These are phyloP conservation scores for Agrocybe praecox DNA, from an alignment of 768 basidiomycete species.

Conservation along the genomic window DNA sequence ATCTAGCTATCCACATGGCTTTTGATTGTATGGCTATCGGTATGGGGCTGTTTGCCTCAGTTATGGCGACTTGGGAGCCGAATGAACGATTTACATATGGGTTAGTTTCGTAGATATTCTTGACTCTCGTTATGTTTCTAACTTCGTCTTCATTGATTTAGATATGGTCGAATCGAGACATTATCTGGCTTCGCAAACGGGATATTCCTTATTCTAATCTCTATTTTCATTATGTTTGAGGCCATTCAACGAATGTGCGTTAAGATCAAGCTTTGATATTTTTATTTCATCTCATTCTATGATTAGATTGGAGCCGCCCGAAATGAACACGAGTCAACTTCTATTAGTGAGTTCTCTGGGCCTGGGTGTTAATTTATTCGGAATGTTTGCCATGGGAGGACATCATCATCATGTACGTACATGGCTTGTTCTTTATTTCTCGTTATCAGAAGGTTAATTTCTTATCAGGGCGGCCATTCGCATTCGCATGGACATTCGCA, in stretches of 20 bases:
- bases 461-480: conserved; percentile 56
- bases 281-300: background rate
- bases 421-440: background rate
- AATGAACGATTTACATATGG: conserved; percentile 96
- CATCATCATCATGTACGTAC: conserved; percentile 80
- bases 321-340: conserved; percentile 96
- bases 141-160: no score
- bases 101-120: conserved; percentile 40
- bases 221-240: conserved; percentile 98
- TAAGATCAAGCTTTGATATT: background rate
- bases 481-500: conserved; percentile 61
- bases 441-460: background rate
- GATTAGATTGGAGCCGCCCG: conserved; percentile 84
- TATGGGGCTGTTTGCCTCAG: conserved; percentile 92
- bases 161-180: conserved; percentile 96
- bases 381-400: conserved; percentile 98
- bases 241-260: conserved; percentile 91
- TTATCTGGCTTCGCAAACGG: conserved; percentile 98
- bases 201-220: conserved; percentile 90
- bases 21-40: conserved; percentile 99
- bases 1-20: conserved; percentile 95
- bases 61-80: conserved; percentile 98
- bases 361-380: conserved; percentile 92
- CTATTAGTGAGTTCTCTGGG: conserved; percentile 88
- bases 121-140: no score